A percentile compares a stretch with the other conserved stretches of the same genome.
Conservation (phyloP, 305 asterid genomes). For the Solanum aculeatissimum region DNA sequence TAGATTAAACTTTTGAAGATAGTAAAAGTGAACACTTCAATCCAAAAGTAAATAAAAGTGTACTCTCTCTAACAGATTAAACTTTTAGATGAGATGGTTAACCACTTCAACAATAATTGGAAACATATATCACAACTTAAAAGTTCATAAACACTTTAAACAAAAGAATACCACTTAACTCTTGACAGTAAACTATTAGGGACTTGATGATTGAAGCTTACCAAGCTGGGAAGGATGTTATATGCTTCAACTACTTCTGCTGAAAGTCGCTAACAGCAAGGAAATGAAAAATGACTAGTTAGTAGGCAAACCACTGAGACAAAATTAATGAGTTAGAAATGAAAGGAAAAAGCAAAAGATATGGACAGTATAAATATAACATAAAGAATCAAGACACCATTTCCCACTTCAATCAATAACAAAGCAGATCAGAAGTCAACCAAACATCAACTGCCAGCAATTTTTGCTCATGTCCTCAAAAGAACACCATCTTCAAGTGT, state of each 20-base stretch:
- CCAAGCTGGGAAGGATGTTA: slow-evolving; percentile 79
- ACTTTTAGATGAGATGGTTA: neutral
- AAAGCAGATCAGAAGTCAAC: neutral
- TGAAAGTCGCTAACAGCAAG: slow-evolving; percentile 45
- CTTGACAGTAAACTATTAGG: neutral
- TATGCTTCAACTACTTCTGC: slow-evolving; percentile 75
- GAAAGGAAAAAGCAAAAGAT: neutral
- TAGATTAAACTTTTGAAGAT: neutral
- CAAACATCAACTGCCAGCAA: neutral
- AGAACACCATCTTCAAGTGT: neutral
- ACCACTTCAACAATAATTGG: neutral
- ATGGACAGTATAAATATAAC: neutral
- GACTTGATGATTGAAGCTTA: slow-evolving; percentile 13
- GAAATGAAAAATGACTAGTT: neutral
- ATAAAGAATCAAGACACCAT: neutral
- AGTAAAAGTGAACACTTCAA: neutral
- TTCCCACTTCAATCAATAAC: neutral
- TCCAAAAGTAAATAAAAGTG: neutral
- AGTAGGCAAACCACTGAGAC: neutral
- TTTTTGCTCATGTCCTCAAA: neutral
- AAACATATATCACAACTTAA: neutral
- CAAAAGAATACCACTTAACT: neutral
- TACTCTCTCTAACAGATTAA: neutral
- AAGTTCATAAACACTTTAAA: neutral
- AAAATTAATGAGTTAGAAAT: neutral